Evolutionary conservation across 306 rosid species (phyloP).

Genomic region (Medicago truncatula): DNA sequence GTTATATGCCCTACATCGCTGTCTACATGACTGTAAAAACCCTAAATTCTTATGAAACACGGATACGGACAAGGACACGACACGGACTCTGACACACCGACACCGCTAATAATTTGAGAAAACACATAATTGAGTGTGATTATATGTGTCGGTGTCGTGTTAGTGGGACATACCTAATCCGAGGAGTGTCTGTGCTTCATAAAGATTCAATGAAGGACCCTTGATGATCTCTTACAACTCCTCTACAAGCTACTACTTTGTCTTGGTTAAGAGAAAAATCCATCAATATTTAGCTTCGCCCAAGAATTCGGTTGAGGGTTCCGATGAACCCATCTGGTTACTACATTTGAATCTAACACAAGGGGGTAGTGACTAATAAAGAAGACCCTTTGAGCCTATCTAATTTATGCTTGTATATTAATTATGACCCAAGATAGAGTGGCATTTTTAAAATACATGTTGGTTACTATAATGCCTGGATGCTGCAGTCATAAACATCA

Average conservation of each 20-base stretch:
- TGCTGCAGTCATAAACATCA: background rate
- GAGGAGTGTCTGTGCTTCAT: too few species aligned
- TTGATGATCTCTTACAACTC: background rate
- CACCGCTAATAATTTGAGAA: too few species aligned
- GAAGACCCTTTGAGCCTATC: conserved; percentile 7
- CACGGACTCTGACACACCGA: too few species aligned
- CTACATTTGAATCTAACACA: background rate
- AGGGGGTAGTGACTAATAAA: conserved; percentile 1
- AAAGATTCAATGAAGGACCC: background rate
- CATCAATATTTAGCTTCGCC: background rate
- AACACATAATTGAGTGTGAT: too few species aligned
- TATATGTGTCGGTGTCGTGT: too few species aligned
- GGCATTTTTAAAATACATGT: background rate
- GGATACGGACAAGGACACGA: too few species aligned
- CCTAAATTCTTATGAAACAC: background rate
- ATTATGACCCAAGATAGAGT: background rate
- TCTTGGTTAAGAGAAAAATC: conserved; percentile 5
- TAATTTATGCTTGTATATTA: background rate
- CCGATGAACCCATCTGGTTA: too few species aligned
- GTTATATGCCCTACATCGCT: background rate
- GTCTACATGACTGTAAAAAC: background rate
- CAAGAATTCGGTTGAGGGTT: too few species aligned
- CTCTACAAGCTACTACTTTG: background rate
- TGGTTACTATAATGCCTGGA: background rate
- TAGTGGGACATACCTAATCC: too few species aligned